phyloP scores from a whole-genome alignment of 768 basidiomycete genomes.

The Cytidiella melzeri region DNA sequence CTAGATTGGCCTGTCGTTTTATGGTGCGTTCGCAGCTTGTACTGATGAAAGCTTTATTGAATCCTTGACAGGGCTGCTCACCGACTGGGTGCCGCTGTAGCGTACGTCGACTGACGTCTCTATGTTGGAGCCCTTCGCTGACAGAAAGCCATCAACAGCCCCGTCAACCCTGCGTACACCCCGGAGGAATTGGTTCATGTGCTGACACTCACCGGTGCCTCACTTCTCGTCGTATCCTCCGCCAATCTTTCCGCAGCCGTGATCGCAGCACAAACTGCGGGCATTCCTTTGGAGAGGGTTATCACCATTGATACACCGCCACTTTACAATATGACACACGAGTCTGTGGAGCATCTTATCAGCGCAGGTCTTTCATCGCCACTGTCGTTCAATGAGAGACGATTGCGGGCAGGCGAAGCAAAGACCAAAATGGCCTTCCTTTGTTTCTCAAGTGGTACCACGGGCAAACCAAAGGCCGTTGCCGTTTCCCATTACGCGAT shows the following conservation, averaged over 20 bases:
- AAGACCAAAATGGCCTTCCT: constrained; percentile 66
- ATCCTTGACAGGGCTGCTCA: constrained; percentile 36
- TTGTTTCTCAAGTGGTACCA: constrained; percentile 72
- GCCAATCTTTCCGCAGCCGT: constrained; percentile 17
- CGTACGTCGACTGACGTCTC: constrained; percentile 32
- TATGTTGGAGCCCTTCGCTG: neutral
- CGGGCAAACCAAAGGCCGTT: constrained; percentile 61
- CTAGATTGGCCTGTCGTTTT: constrained; percentile 22
- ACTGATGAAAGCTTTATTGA: neutral
- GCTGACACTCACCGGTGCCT: constrained; percentile 20
- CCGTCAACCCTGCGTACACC: constrained; percentile 27
- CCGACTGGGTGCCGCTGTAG: constrained; percentile 48
- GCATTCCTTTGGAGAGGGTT: constrained; percentile 19
- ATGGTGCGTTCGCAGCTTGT: constrained; percentile 15
- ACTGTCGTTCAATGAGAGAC: constrained; percentile 42
- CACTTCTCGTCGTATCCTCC: constrained; percentile 20
- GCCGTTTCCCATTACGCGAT: constrained; percentile 32
- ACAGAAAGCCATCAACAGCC: constrained; percentile 10
- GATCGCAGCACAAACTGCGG: constrained; percentile 18
- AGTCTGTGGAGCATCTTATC: constrained; percentile 44
- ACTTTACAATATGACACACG: constrained; percentile 12
- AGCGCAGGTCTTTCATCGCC: constrained; percentile 37
- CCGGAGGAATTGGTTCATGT: constrained; percentile 27
- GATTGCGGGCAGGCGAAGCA: constrained; percentile 50
- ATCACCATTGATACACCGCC: constrained; percentile 15